Base-by-base conservation (phyloP, 2,329 filamentous ascomycete species). In the Thielaviopsis punctulata region DNA sequence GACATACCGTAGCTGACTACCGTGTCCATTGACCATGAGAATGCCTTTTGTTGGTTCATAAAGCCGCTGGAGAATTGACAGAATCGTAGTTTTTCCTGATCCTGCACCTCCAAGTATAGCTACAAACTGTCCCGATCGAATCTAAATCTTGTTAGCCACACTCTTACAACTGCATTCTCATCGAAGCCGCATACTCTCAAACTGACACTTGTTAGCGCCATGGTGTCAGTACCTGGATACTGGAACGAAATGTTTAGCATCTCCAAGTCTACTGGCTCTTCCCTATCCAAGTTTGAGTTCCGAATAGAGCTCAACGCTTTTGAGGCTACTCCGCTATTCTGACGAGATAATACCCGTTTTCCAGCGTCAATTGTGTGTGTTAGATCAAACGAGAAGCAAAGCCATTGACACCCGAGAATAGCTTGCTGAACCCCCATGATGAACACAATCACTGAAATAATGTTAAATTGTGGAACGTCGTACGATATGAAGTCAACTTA, bases 331-430 rank as follows among this genome's bases (percentile, higher is more conserved):
- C 43, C 25, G 30, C 22, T 12, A 48, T 49, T 55, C 21, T 44
- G 27, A 13, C 43, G 53, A 9, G 47, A 33, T 19, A 55, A 46
- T 5, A 82, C 80, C 15, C 77, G 70, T 59, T 79, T 80, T 4
- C 77, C 72, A 0, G 77, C 77, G 0, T 71, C 75, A 0, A 72
- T 68, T 4, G 74, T 76, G 62, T 80, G 75, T 1, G 77, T 77
- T 0, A 74, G 73, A 56, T 81, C 84, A 6, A 80, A 77, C 0
- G 77, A 77, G 57, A 84, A 82, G 43, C 76, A 76, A 56, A 87
- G 77, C 52, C 80, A 77, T 56, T 82, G 75, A 0, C 80, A 82
- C 2, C 48, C 51, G 12, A 50, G 46, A 12, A 56, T 53, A 2
- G 52, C 55, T 27, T 56, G 55, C 24, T 57, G 56, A 21, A 57